A percentile compares a stretch with the other conserved stretches of the same genome.
Conservation (phyloP, 164 flowering plant genomes). For the Annona squamosa region DNA sequence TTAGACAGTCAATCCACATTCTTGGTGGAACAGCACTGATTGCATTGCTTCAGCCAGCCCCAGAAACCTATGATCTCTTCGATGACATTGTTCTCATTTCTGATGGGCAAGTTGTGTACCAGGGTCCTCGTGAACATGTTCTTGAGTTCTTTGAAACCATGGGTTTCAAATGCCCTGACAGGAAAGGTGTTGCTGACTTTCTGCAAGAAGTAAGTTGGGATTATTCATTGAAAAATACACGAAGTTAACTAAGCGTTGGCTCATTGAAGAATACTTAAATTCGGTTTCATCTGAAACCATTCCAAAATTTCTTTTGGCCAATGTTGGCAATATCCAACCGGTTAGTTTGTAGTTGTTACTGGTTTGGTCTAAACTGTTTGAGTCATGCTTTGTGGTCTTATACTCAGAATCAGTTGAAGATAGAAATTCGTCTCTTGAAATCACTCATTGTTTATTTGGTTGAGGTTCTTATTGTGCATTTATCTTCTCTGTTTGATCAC, state of each 20-base stretch:
- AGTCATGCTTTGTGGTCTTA: neutral
- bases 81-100: constrained; percentile 39
- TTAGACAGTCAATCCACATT: constrained; percentile 10
- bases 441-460: neutral
- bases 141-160: constrained; percentile 44
- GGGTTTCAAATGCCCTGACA: constrained; percentile 38
- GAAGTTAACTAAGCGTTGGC: neutral
- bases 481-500: neutral
- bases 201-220: constrained; percentile 29
- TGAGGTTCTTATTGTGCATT: neutral
- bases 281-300: no score
- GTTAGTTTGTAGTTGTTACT: neutral
- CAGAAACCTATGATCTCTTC: constrained; percentile 13
- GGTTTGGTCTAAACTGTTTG: neutral
- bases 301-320: neutral
- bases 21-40: constrained; percentile 13
- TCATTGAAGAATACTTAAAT: no score
- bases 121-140: constrained; percentile 52
- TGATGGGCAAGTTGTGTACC: constrained; percentile 48
- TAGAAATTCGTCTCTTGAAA: neutral
- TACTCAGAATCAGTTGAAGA: neutral
- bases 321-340: neutral
- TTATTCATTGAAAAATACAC: neutral
- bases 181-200: constrained; percentile 38
- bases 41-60: constrained; percentile 15